phyloP scores from a whole-genome alignment of 23 red algal genomes.

The Gracilaria gracilis region DNA sequence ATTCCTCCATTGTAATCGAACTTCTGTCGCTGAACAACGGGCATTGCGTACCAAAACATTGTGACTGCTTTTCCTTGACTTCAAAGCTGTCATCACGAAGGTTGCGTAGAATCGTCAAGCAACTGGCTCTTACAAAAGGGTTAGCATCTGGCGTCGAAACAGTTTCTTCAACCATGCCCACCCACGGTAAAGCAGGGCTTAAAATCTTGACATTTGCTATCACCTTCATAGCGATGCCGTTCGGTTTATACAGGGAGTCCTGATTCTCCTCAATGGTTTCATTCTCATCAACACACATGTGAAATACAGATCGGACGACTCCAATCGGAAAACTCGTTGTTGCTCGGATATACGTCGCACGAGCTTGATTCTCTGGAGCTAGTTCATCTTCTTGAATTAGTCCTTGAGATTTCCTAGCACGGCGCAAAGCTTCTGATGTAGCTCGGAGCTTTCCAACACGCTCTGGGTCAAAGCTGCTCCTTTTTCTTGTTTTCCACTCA shows the following conservation, averaged over 20 bases:
- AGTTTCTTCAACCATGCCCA: conserved; percentile 3
- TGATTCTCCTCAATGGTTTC: neutral
- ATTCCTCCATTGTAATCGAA: neutral
- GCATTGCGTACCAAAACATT: conserved; percentile 13
- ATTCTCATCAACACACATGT: conserved; percentile 5
- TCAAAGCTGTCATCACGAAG: conserved; percentile 19
- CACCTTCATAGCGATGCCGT: conserved; percentile 1
- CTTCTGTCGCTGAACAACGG: neutral
- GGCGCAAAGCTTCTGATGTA: conserved; percentile 48
- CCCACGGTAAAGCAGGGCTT: conserved; percentile 24
- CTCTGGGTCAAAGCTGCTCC: conserved; percentile 39
- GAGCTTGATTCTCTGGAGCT: neutral
- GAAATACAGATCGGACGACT: conserved; percentile 15
- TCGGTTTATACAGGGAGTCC: too few species aligned
- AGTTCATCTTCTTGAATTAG: neutral
- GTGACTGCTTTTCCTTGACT: conserved; percentile 24
- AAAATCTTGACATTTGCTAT: conserved; percentile 14
- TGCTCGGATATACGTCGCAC: neutral
- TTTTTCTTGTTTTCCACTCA: conserved; percentile 47
- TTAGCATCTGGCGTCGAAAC: neutral
- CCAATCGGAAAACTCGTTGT: conserved; percentile 24
- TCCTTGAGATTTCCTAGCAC: conserved; percentile 19
- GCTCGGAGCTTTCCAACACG: conserved; percentile 52
- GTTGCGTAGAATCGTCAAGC: neutral
- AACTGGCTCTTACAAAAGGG: conserved; percentile 7